Base-by-base conservation (phyloP, 2,329 filamentous ascomycete species). In the Hyphodiscus sp. region DNA sequence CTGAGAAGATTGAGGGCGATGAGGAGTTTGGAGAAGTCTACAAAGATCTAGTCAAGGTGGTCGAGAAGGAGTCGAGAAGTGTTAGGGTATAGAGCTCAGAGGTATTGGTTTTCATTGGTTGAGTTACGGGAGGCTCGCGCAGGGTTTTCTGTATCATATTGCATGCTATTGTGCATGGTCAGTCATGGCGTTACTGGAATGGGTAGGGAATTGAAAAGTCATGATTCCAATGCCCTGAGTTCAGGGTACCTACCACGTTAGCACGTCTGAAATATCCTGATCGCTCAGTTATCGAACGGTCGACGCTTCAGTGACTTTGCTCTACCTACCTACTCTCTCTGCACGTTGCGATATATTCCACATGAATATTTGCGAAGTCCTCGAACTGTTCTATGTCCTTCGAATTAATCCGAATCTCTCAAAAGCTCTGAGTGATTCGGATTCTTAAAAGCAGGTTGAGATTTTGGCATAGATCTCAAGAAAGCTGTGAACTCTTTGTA, bases 1-100 rank as follows among this genome's bases (percentile, higher is more conserved):
- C 59, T 15, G 67, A 70, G 61, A 72, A 75, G 60, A 73, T 69
- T 46, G 70, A 70, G 51, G 77, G 75, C 33, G 76, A 72, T 45
- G 80, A 82, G 70, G 81, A 81, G 58, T 87, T 85, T 63, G 74
- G 73, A 60, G 82, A 85, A 65, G 75, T 76, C 45, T 87, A 85
- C 70, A 78, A 80, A 67, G 79, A 84, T 53, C 73, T 86, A 54
- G 76, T 82, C 61, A 86, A 86, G 76, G 73, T 83, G 48, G 77
- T 82, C 52, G 77, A 85, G 73, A 86, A 86, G 75, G 81, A 86
- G 75, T 75, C 75, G 63, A 70, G 73, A 61, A 82, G 78, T 55
- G 66, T 69, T n/a, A 58, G 65, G 52, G 61, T 68, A 44, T 69
- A 43, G 33, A 38, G 33, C 16, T 5, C 33, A 43, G 6, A 57